Evolutionary conservation across 805 yeast genomes (phyloP).

Genomic region (Myxozyma vanderwaltii): DNA sequence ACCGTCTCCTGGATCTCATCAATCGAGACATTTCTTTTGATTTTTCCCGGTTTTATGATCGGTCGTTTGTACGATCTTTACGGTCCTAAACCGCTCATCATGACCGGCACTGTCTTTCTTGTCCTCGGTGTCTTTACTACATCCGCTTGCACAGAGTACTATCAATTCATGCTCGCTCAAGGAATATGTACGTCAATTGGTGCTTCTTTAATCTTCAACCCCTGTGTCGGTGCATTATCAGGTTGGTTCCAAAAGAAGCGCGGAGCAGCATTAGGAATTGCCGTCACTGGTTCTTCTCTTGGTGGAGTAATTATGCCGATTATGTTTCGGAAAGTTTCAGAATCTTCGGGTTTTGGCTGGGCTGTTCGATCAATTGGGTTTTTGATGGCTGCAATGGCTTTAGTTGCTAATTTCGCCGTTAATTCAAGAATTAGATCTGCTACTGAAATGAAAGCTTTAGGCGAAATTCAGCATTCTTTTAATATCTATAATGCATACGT

Average conservation of each 20-base stretch:
- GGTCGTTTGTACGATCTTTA: conserved; percentile 40
- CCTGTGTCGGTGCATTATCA: conserved; percentile 49
- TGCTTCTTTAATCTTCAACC: conserved; percentile 47
- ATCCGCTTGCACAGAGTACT: conserved; percentile 45
- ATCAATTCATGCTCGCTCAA: conserved; percentile 57
- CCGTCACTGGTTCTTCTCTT: conserved; percentile 53
- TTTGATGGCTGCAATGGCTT: conserved; percentile 43
- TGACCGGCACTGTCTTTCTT: conserved; percentile 34
- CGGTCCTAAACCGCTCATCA: conserved; percentile 34
- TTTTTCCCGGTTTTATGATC: conserved; percentile 35
- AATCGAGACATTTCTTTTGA: conserved; percentile 37
- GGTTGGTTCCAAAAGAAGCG: conserved; percentile 51
- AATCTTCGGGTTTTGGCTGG: conserved; percentile 56
- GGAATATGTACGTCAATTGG: conserved; percentile 55
- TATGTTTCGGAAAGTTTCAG: conserved; percentile 48
- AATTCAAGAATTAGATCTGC: conserved; percentile 36
- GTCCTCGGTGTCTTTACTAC: conserved; percentile 40
- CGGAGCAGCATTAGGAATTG: conserved; percentile 51
- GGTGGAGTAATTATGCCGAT: conserved; percentile 56
- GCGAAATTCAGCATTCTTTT: background rate
- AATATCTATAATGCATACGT: conserved; percentile 5
- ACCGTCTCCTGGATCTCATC: conserved; percentile 42
- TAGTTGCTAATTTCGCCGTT: conserved; percentile 33
- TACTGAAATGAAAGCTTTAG: background rate
- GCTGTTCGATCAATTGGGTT: conserved; percentile 55